Base-by-base conservation (phyloP, 495 filamentous ascomycete genomes). In the Aspergillus bertholletiae region DNA sequence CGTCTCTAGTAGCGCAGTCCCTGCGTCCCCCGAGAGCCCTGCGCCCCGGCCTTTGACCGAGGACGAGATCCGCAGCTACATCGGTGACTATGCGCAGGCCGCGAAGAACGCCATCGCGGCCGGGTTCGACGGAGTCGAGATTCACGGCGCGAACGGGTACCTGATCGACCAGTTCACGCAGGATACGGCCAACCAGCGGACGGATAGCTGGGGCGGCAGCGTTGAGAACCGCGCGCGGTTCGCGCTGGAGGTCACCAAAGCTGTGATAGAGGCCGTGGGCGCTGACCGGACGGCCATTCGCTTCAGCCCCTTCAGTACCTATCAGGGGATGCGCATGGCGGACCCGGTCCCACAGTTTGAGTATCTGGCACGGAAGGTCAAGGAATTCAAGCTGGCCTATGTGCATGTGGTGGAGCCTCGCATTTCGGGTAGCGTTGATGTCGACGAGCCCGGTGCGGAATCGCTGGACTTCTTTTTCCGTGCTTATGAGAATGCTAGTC, bases 121-220 rank as follows among this genome's bases (percentile, higher is more conserved):
- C 7, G 88, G 88, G 5, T 90, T 90, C 55, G 88, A 91, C 61
- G 88, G 86, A 8, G 86, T 93, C 1, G 88, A 93, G 71, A 73
- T 90, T 32, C 87, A 90, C 62, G 83, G 79, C 24, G 86, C 86
- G 2, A 90, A 92, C 56, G 88, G 88, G 7, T 91, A 89, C 55
- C 71, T 92, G 24, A 66, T 88, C 28, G 85, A 92, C 58, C 88
- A 91, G 66, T 92, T 92, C 69, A 65, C 74, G 5, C 85, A 87
- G 59, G 80, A 84, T 55, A 70, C 59, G 12, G 69, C 57, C 51
- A 91, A 91, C 68, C 56, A 76, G 56, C 77, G 87, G 5, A 83
- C 75, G 11, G 88, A 91, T 66, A 32, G 54, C 11, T 90, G 82
- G 64, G 88, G 88, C 15, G 87, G 88, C 21, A 85, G 76, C 56